Conservation (phyloP, 2,329 filamentous ascomycete species). For the Cercospora nicotianae region DNA sequence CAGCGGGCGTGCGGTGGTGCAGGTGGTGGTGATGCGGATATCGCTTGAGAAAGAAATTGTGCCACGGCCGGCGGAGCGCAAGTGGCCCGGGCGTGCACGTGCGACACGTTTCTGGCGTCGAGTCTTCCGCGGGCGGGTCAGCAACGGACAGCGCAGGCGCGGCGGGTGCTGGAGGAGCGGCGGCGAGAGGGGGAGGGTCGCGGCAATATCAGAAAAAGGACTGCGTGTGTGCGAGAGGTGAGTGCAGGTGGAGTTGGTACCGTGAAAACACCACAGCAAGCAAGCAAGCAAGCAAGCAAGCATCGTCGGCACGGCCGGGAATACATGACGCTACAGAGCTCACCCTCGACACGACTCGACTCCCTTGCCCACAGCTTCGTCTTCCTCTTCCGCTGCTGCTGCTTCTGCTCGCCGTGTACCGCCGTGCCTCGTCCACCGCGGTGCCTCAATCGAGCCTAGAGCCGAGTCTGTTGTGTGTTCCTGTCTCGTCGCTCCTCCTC, state of each 20-base stretch:
- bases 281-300: not conserved
- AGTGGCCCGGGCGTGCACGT: constrained; percentile 5
- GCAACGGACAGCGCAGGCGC: not conserved
- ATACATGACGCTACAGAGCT: not conserved
- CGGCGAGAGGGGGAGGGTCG: not conserved
- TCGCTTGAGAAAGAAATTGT: constrained; percentile 6
- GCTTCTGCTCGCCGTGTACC: not conserved
- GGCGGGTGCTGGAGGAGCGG: not conserved
- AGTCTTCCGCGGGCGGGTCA: not conserved
- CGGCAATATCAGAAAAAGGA: not conserved
- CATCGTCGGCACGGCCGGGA: constrained; percentile 2
- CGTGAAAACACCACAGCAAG: not conserved
- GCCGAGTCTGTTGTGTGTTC: not conserved
- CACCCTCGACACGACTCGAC: not conserved
- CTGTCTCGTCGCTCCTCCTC: not conserved
- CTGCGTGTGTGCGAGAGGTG: not conserved
- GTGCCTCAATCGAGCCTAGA: not conserved
- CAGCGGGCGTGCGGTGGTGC: not conserved
- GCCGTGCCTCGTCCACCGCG: not conserved
- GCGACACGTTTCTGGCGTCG: not conserved
- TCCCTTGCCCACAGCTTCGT: not conserved
- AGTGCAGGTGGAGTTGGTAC: not conserved
- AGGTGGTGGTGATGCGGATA: not conserved
- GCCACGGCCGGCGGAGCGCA: constrained; percentile 3
- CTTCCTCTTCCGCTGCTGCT: not conserved